Conservation (phyloP, 495 filamentous ascomycete genomes). For the Staphylotrichum tortipilum region DNA sequence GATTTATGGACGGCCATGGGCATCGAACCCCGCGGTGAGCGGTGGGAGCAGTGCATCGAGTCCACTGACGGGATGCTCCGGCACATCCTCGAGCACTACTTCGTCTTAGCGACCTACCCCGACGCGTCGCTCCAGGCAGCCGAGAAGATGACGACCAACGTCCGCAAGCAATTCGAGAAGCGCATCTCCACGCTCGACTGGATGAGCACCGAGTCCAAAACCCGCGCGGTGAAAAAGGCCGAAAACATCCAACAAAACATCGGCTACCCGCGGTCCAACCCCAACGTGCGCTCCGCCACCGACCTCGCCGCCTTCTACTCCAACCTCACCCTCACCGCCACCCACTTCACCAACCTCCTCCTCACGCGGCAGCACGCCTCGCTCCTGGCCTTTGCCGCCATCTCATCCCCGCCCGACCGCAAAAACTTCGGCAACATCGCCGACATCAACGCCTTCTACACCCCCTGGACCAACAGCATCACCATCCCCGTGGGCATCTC, state of each 20-base stretch:
- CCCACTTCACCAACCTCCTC: constrained; percentile 52
- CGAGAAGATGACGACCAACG: constrained; percentile 61
- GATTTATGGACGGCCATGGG: not conserved
- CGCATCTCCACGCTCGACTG: constrained; percentile 51
- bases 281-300: constrained; percentile 51
- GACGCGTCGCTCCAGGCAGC: constrained; percentile 55
- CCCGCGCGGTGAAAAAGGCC: constrained; percentile 57
- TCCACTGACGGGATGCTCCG: constrained; percentile 46
- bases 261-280: constrained; percentile 48
- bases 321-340: constrained; percentile 44
- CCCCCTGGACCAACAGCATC: constrained; percentile 56
- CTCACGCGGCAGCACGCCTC: constrained; percentile 35
- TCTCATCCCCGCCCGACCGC: constrained; percentile 54
- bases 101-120: constrained; percentile 58
- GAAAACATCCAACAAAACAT: constrained; percentile 67
- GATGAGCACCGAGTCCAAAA: constrained; percentile 60
- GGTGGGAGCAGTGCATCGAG: constrained; percentile 57
- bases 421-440: constrained; percentile 53
- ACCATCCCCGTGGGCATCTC: constrained; percentile 68
- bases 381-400: constrained; percentile 43
- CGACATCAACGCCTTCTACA: constrained; percentile 57
- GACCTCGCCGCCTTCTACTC: constrained; percentile 53
- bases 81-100: constrained; percentile 55
- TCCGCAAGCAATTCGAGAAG: constrained; percentile 52
- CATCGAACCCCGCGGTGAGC: not conserved